A percentile compares a stretch with the other conserved stretches of the same genome.
phyloP scores from a whole-genome alignment of 2,329 filamentous ascomycete genomes.

The Xylariaceae sp. region DNA sequence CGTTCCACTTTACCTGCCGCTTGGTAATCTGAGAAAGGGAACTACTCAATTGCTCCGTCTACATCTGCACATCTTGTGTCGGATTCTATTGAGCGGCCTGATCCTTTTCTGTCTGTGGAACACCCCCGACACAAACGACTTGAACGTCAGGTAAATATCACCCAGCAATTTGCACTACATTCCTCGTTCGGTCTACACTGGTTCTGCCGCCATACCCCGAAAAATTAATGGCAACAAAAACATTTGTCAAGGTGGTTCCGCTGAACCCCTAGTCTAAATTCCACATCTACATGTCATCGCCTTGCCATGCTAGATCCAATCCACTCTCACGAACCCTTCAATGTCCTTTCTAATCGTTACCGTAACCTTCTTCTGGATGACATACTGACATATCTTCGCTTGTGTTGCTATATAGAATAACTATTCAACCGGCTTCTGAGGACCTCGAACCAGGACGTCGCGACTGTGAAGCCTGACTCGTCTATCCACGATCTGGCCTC shows the following conservation, averaged over 20 bases:
- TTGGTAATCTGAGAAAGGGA: constrained; percentile 10
- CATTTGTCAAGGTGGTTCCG: constrained; percentile 7
- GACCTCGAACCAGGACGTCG: neutral
- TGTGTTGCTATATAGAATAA: constrained; percentile 9
- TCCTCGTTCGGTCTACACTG: constrained; percentile 11
- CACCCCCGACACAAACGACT: constrained; percentile 25
- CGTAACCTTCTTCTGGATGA: constrained; percentile 2
- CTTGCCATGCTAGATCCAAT: constrained; percentile 1
- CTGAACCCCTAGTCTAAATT: neutral
- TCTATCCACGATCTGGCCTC: neutral
- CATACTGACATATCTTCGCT: constrained; percentile 9
- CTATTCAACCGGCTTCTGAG: neutral
- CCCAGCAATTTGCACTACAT: constrained; percentile 17
- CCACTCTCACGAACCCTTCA: constrained; percentile 9
- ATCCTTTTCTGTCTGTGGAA: constrained; percentile 26
- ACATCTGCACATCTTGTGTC: constrained; percentile 23
- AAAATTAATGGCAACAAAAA: constrained; percentile 2
- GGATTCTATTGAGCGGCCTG: constrained; percentile 17
- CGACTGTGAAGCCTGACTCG: neutral
- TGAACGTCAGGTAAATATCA: constrained; percentile 21
- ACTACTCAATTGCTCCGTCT: constrained; percentile 14
- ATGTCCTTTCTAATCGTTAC: constrained; percentile 4
- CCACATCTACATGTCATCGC: constrained; percentile 6
- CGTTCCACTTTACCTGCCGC: constrained; percentile 3
- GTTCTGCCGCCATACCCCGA: constrained; percentile 9